Conservation (phyloP, 2,329 filamentous ascomycete genomes). For the Bipolaris oryzae region DNA sequence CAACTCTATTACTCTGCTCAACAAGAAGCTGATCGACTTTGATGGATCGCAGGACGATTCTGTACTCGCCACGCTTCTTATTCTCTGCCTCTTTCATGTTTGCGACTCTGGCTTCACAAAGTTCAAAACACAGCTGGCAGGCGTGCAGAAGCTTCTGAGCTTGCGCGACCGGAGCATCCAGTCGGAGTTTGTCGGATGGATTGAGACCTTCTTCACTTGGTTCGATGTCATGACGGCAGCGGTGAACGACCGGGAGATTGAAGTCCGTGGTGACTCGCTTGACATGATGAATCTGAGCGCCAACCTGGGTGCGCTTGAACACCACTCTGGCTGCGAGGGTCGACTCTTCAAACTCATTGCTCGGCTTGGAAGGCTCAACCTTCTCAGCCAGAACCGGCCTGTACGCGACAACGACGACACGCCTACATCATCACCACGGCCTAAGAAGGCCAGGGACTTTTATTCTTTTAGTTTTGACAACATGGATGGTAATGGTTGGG, state of each 20-base stretch:
- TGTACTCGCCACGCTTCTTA: conserved; percentile 82
- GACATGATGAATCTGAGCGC: conserved; percentile 68
- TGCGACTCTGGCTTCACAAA: conserved; percentile 91
- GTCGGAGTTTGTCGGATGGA: conserved; percentile 78
- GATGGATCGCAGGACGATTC: conserved; percentile 80
- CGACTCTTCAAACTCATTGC: conserved; percentile 85
- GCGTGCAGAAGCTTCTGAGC: conserved; percentile 86
- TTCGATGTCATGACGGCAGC: conserved; percentile 92
- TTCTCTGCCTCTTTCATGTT: conserved; percentile 91
- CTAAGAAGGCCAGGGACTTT: conserved; percentile 53
- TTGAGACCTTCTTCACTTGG: conserved; percentile 91
- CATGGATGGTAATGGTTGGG: conserved; percentile 72
- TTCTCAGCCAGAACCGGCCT: conserved; percentile 73
- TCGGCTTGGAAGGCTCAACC: conserved; percentile 81
- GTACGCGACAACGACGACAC: conserved; percentile 49
- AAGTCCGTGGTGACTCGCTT: conserved; percentile 68
- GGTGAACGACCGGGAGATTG: conserved; percentile 88
- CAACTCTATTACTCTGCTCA: conserved; percentile 81
- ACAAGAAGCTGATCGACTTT: conserved; percentile 80
- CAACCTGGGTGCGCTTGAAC: conserved; percentile 77
- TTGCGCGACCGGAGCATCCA: conserved; percentile 70
- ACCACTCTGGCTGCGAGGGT: conserved; percentile 85
- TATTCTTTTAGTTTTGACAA: conserved; percentile 62
- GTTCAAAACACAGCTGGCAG: conserved; percentile 91
- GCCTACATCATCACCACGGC: conserved; percentile 41